phyloP scores from a whole-genome alignment of 169 alveolate species.

The Cryptosporidium meleagridis region DNA sequence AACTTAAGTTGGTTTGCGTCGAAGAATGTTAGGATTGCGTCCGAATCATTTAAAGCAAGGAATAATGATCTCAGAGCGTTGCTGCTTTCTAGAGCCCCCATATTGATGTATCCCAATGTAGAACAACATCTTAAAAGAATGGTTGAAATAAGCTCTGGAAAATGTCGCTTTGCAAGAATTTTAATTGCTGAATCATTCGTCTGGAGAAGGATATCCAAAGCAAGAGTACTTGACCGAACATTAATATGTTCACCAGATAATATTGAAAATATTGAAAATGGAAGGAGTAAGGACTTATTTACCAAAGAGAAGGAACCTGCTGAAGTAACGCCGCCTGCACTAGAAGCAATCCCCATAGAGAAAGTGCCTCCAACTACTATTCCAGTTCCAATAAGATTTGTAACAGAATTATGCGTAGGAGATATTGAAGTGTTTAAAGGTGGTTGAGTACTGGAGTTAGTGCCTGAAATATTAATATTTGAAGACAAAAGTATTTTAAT shows the following conservation, averaged over 20 bases:
- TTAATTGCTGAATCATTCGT: conserved; percentile 66
- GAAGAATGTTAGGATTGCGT: conserved; percentile 30
- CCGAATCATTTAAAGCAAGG: conserved; percentile 43
- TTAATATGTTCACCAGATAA: conserved; percentile 49
- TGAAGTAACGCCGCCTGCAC: not conserved
- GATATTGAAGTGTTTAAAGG: not conserved
- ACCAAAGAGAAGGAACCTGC: not conserved
- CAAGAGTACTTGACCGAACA: conserved; percentile 59
- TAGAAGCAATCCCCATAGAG: not conserved
- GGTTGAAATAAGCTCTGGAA: conserved; percentile 55
- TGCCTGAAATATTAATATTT: not conserved
- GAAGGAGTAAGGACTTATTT: not conserved
- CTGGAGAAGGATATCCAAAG: conserved; percentile 43
- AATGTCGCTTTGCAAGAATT: conserved; percentile 57
- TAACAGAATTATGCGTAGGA: conserved; percentile 25
- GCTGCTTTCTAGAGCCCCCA: conserved; percentile 72
- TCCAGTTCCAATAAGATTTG: conserved; percentile 35
- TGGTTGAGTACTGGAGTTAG: not conserved
- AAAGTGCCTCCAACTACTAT: not conserved
- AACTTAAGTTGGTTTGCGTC: conserved; percentile 57
- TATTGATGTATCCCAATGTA: conserved; percentile 68
- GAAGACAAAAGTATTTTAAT: not conserved
- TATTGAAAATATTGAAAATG: conserved; percentile 10
- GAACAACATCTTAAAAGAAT: conserved; percentile 63
- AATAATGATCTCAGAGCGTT: conserved; percentile 56